Conservation (phyloP, 371 early-diverging fungal species). For the Circinella minor region DNA sequence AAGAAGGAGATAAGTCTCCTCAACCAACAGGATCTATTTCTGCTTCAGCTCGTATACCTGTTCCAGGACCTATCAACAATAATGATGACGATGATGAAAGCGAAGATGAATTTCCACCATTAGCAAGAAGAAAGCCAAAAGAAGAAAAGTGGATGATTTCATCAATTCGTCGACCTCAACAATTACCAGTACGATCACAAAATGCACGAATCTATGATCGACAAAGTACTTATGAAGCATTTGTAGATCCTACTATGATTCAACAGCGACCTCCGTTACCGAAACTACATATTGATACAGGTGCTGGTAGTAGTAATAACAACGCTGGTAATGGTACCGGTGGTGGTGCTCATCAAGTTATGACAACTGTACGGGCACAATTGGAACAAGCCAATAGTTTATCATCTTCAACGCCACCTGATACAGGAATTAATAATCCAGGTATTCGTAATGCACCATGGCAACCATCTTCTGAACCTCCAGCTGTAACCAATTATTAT, state of each 20-base stretch:
- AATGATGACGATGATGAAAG: constrained; percentile 15
- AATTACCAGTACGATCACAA: constrained; percentile 22
- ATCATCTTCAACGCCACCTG: constrained; percentile 13
- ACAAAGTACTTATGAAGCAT: constrained; percentile 6
- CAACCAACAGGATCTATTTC: constrained; percentile 7
- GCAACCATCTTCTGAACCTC: constrained; percentile 7
- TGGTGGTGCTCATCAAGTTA: constrained; percentile 2
- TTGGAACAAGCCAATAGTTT: constrained; percentile 10
- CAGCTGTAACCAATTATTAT: neutral
- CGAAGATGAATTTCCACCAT: constrained; percentile 19
- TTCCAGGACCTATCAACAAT: neutral
- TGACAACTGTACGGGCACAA: constrained; percentile 17
- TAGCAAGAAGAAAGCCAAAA: constrained; percentile 14
- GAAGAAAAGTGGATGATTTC: constrained; percentile 33
- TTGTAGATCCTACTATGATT: neutral
- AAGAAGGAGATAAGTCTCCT: neutral
- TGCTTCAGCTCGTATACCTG: neutral
- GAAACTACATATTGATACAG: constrained; percentile 1
- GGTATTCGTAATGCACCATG: constrained; percentile 21
- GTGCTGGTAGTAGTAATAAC: neutral
- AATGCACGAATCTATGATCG: constrained; percentile 28
- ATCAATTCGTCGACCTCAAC: constrained; percentile 26
- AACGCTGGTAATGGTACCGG: too few species aligned
- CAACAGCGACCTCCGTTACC: neutral
- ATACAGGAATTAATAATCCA: neutral